Conservation (phyloP, 495 filamentous ascomycete species). For the Aspergillus biplanus region DNA sequence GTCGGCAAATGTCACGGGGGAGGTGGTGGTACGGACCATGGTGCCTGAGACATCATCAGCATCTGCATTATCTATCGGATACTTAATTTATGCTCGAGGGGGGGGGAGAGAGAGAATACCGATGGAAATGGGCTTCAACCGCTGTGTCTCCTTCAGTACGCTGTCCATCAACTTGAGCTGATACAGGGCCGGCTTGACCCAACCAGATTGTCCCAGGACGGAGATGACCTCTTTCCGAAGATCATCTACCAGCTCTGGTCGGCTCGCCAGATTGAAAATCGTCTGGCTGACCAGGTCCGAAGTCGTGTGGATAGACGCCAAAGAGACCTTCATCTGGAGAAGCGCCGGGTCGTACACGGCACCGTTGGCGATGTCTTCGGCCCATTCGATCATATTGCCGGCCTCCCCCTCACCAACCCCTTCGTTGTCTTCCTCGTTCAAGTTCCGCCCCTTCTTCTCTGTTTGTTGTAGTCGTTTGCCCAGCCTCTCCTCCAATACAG, state of each 20-base stretch:
- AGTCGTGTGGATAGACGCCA: constrained; percentile 39
- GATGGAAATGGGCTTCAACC: constrained; percentile 4
- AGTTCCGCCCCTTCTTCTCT: neutral
- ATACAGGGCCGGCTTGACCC: constrained; percentile 40
- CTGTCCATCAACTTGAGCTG: constrained; percentile 52
- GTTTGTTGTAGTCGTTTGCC: neutral
- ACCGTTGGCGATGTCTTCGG: constrained; percentile 26
- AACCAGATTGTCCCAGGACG: constrained; percentile 39
- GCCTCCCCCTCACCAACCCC: neutral
- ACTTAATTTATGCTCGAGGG: neutral
- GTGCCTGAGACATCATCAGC: neutral
- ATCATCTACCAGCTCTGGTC: constrained; percentile 36
- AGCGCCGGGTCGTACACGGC: constrained; percentile 21
- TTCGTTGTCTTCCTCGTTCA: neutral
- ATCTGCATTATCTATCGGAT: neutral
- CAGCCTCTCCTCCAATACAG: constrained; percentile 25
- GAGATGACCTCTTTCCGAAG: constrained; percentile 45
- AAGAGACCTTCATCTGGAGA: constrained; percentile 26
- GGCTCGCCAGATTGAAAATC: constrained; percentile 40
- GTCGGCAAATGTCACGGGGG: neutral
- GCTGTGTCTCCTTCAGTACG: constrained; percentile 22
- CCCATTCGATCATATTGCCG: constrained; percentile 31
- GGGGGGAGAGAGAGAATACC: neutral
- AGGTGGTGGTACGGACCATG: neutral
- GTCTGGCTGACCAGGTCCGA: constrained; percentile 31